Evolutionary conservation across 306 rosid species (phyloP).

Genomic region (Betula pendula): DNA sequence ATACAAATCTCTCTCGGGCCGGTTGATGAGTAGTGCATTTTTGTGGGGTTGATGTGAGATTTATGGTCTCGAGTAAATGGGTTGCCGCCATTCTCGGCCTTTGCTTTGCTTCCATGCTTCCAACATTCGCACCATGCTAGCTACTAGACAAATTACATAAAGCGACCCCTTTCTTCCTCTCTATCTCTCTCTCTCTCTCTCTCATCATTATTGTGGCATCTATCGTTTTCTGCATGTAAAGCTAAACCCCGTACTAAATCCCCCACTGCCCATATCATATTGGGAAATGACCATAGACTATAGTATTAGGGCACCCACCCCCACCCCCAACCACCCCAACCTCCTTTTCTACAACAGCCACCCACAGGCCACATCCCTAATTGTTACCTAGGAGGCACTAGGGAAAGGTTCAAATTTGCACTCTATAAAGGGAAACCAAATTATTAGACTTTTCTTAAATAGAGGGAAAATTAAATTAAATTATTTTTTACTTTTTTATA

Average conservation of each 20-base stretch:
- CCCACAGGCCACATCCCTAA: not conserved
- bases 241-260: conserved; percentile 30
- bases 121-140: conserved; percentile 79
- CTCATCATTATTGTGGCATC: conserved; percentile 45
- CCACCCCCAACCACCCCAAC: not conserved
- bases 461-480: too few relatives aligned
- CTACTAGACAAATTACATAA: conserved; percentile 50
- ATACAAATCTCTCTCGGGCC: not conserved
- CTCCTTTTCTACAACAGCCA: not conserved
- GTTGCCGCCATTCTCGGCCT: conserved; percentile 79
- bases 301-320: not conserved
- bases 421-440: too few relatives aligned
- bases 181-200: conserved; percentile 27
- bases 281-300: conserved; percentile 1
- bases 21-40: conserved; percentile 16
- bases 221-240: conserved; percentile 46
- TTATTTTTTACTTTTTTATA: too few relatives aligned
- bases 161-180: not conserved
- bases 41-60: conserved; percentile 37
- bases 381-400: not conserved
- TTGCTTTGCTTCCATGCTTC: conserved; percentile 83
- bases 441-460: too few relatives aligned
- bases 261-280: conserved; percentile 7
- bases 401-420: not conserved
- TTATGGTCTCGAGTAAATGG: conserved; percentile 45